These are phyloP conservation scores for Lizanozyma gosingica DNA, from an alignment of 1,139 yeast genomes.

Conservation along the genomic window DNA sequence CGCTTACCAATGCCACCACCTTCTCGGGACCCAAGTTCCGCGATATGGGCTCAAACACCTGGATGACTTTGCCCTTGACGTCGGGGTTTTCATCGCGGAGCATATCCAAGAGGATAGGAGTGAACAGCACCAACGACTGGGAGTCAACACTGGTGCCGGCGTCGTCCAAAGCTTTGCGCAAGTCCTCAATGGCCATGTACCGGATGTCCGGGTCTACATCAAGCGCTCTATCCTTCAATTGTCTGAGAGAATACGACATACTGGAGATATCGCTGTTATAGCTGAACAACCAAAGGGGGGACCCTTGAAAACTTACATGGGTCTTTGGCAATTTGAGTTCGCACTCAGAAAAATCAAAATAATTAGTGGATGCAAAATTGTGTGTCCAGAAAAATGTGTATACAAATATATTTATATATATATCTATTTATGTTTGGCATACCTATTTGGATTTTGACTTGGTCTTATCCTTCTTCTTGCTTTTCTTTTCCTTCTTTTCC, in stretches of 20 bases:
- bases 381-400: too few species aligned
- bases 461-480: constrained; percentile 11
- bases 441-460: constrained; percentile 2
- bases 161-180: constrained; percentile 38
- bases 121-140: constrained; percentile 24
- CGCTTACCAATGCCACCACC: constrained; percentile 15
- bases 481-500: constrained; percentile 6
- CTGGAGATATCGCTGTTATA: too few species aligned
- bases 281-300: too few species aligned
- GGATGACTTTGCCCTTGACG: constrained; percentile 70
- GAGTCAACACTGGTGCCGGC: constrained; percentile 15
- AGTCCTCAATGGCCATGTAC: constrained; percentile 80
- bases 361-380: too few species aligned
- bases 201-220: constrained; percentile 79
- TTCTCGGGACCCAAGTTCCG: constrained; percentile 19
- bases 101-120: constrained; percentile 42
- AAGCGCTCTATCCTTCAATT: constrained; percentile 39
- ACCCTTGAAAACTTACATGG: neutral
- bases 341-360: neutral
- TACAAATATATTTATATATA: too few species aligned
- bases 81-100: constrained; percentile 63
- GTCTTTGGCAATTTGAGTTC: constrained; percentile 1
- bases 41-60: constrained; percentile 42
- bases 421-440: constrained; percentile 2
- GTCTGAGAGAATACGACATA: constrained; percentile 5